These are phyloP conservation scores for Pyrenula aspistea DNA, from an alignment of 495 filamentous ascomycete species.

Conservation along the genomic window DNA sequence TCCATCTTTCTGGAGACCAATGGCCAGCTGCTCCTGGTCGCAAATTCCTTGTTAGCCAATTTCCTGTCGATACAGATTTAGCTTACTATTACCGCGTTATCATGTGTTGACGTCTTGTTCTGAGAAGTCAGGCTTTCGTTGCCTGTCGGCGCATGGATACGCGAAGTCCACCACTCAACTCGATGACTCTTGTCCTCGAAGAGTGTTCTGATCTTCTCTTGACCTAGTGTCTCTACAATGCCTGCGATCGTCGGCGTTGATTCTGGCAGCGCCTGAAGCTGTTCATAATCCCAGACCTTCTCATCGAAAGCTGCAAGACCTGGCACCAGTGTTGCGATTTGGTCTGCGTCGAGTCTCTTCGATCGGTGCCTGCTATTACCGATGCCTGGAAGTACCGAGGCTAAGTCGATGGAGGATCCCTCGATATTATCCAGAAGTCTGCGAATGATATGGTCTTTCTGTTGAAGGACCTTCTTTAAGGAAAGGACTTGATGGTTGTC, in stretches of 20 bases:
- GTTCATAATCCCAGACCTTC: slow-evolving; percentile 22
- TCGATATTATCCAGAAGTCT: slow-evolving; percentile 73
- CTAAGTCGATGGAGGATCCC: slow-evolving; percentile 51
- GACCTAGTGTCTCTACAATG: background rate
- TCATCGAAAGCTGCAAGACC: slow-evolving; percentile 35
- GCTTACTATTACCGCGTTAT: too few species aligned
- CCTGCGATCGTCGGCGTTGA: background rate
- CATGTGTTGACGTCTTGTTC: too few species aligned
- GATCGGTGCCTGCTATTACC: slow-evolving; percentile 26
- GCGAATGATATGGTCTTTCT: slow-evolving; percentile 70
- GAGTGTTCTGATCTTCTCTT: background rate
- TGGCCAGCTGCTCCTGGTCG: too few species aligned
- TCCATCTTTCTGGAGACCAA: too few species aligned
- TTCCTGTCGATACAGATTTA: too few species aligned
- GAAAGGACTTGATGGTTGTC: slow-evolving; percentile 36
- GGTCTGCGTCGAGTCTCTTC: slow-evolving; percentile 20
- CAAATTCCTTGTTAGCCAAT: too few species aligned
- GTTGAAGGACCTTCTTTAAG: slow-evolving; percentile 46
- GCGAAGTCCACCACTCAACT: too few species aligned
- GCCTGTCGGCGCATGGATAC: too few species aligned
- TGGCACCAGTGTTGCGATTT: slow-evolving; percentile 29
- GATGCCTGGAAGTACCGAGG: slow-evolving; percentile 56
- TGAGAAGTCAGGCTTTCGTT: too few species aligned
- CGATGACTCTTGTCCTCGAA: too few species aligned
- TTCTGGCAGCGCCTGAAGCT: background rate